Evolutionary conservation across 495 filamentous ascomycete genomes (phyloP).

Genomic region (Aspergillus biplanus): DNA sequence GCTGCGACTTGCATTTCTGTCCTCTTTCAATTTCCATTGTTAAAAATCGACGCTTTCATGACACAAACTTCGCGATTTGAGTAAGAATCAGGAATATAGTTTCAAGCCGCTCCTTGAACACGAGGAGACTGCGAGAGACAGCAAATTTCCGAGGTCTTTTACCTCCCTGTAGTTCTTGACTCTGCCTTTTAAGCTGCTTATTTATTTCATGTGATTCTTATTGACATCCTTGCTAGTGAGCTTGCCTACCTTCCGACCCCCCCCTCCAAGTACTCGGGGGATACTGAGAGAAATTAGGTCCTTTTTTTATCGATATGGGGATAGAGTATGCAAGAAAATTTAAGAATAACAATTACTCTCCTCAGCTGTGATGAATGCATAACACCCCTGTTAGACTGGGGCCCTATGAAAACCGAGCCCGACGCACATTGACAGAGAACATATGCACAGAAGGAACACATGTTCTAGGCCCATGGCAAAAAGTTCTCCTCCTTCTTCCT

Average conservation of each 20-base stretch:
- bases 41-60: not conserved
- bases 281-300: too few relatives aligned
- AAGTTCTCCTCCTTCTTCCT: too few relatives aligned
- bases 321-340: not conserved
- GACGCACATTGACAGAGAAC: constrained; percentile 14
- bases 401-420: constrained; percentile 7
- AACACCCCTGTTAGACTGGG: not conserved
- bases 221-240: not conserved
- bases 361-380: not conserved
- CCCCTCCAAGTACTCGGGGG: not conserved
- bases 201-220: not conserved
- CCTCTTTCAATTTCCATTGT: not conserved
- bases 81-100: not conserved
- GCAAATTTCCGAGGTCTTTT: not conserved
- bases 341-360: not conserved
- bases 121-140: not conserved
- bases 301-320: too few relatives aligned
- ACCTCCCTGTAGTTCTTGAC: not conserved
- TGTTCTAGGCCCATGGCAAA: constrained; percentile 27
- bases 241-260: too few relatives aligned
- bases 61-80: not conserved
- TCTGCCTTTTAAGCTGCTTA: not conserved
- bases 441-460: constrained; percentile 22
- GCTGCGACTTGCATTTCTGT: constrained; percentile 1
- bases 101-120: not conserved